phyloP scores from a whole-genome alignment of 2,329 filamentous ascomycete species.

The Cyphellophora europaea region DNA sequence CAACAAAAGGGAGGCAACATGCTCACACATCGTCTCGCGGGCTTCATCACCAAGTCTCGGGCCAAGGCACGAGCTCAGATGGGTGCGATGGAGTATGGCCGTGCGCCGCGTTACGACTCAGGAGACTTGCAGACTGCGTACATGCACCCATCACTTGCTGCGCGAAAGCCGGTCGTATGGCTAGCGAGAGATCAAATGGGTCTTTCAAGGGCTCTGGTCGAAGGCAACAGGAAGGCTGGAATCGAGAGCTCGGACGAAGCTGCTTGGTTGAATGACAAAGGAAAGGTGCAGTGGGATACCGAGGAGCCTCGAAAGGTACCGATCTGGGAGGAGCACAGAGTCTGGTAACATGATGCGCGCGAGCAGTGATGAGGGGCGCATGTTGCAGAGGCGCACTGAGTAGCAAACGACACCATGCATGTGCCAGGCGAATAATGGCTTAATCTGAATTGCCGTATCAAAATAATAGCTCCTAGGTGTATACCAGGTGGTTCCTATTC shows the following conservation, averaged over 20 bases:
- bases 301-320: conserved; percentile 26
- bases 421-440: no score
- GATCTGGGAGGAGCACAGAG: conserved; percentile 6
- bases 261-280: conserved; percentile 60
- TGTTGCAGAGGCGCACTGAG: no score
- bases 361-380: no score
- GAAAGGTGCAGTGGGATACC: conserved; percentile 54
- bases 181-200: conserved; percentile 68
- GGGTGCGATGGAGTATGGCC: conserved; percentile 46
- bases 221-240: conserved; percentile 55
- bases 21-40: conserved; percentile 48
- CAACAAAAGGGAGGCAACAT: conserved; percentile 30
- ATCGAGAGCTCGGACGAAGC: conserved; percentile 73
- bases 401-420: no score
- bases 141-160: conserved; percentile 59
- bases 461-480: no score
- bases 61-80: conserved; percentile 16
- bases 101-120: conserved; percentile 62
- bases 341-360: no score
- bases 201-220: conserved; percentile 65
- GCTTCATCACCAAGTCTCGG: conserved; percentile 11
- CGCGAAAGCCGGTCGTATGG: conserved; percentile 54
- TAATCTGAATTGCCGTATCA: no score
- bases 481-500: no score
- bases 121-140: conserved; percentile 59